A percentile compares a stretch with the other conserved stretches of the same genome.
Evolutionary conservation across 345 rosid genomes (phyloP).

Genomic region (Murraya koenigii): DNA sequence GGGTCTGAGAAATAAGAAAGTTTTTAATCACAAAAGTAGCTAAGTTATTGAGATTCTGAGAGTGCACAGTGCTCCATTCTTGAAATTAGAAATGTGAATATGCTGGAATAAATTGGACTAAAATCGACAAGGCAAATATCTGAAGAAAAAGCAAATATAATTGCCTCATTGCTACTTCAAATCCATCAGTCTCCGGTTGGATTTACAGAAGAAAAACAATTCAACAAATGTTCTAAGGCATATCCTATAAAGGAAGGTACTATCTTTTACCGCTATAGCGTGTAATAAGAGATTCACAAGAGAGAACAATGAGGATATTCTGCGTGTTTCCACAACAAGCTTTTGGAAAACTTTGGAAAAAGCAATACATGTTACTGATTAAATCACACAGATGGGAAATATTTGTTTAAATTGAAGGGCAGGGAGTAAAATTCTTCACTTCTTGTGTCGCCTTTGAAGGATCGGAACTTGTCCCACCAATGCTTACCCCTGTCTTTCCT

Average conservation of each 20-base stretch:
- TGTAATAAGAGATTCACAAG: slow-evolving; percentile 20
- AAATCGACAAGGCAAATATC: background rate
- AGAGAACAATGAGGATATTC: background rate
- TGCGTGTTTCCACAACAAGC: background rate
- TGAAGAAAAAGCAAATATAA: slow-evolving; percentile 4
- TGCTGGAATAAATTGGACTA: background rate
- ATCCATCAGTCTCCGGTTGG: slow-evolving; percentile 22
- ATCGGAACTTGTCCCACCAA: slow-evolving; percentile 91
- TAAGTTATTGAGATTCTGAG: background rate
- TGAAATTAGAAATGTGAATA: background rate
- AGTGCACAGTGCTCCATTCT: background rate
- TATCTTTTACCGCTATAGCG: slow-evolving; percentile 21
- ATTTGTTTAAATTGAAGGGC: slow-evolving; percentile 86
- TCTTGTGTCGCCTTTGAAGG: slow-evolving; percentile 66
- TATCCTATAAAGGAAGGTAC: slow-evolving; percentile 13
- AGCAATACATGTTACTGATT: background rate
- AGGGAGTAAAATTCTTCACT: slow-evolving; percentile 86
- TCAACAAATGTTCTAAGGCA: slow-evolving; percentile 19
- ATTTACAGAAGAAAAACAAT: slow-evolving; percentile 33
- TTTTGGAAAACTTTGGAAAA: background rate
- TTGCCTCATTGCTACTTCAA: slow-evolving; percentile 22
- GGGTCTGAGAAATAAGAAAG: background rate
- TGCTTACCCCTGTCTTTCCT: slow-evolving; percentile 92
- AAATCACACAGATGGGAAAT: slow-evolving; percentile 78
- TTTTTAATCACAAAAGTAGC: background rate